Conservation (phyloP, 768 basidiomycete species). For the Asterophora parasitica region DNA sequence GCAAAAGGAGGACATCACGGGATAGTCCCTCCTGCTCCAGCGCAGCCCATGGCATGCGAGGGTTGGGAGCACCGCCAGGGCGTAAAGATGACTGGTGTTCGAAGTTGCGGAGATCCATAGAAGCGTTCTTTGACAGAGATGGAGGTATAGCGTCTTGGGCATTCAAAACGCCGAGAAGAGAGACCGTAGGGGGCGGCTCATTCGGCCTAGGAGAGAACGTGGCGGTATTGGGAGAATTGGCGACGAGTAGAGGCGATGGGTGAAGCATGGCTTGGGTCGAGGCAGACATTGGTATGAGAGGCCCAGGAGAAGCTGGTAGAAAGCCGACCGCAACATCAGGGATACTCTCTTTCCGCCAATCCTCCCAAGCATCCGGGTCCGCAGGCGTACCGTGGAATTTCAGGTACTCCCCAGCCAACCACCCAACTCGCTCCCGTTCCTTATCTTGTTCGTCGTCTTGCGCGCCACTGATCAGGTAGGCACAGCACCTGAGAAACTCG, state of each 20-base stretch:
- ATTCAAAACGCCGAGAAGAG: slow-evolving; percentile 42
- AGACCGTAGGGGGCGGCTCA: slow-evolving; percentile 32
- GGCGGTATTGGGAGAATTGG: slow-evolving; percentile 40
- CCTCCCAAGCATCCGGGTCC: slow-evolving; percentile 52
- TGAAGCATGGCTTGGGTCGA: slow-evolving; percentile 51
- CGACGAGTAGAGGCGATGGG: slow-evolving; percentile 40
- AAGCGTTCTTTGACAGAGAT: slow-evolving; percentile 22
- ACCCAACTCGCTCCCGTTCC: slow-evolving; percentile 44
- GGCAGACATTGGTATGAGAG: slow-evolving; percentile 35
- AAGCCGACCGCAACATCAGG: slow-evolving; percentile 33
- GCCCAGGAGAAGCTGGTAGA: slow-evolving; percentile 14
- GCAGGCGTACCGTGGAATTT: slow-evolving; percentile 50
- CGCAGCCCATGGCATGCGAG: slow-evolving; percentile 41
- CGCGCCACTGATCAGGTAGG: slow-evolving; percentile 58
- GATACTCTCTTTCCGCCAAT: slow-evolving; percentile 49
- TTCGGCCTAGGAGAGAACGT: slow-evolving; percentile 54
- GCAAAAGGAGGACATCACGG: slow-evolving; percentile 53
- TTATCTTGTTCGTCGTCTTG: slow-evolving; percentile 35
- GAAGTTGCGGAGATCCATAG: slow-evolving; percentile 20
- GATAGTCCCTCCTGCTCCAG: slow-evolving; percentile 66
- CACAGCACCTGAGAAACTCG: slow-evolving; percentile 67
- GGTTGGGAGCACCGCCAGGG: slow-evolving; percentile 12
- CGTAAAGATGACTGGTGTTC: slow-evolving; percentile 25
- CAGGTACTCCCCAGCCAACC: slow-evolving; percentile 67
- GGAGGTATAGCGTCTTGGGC: slow-evolving; percentile 11